Percentiles rank a stretch among this genome's conserved stretches.
Conservation (phyloP, 2,329 filamentous ascomycete genomes). For the Neonectria coccinea region DNA sequence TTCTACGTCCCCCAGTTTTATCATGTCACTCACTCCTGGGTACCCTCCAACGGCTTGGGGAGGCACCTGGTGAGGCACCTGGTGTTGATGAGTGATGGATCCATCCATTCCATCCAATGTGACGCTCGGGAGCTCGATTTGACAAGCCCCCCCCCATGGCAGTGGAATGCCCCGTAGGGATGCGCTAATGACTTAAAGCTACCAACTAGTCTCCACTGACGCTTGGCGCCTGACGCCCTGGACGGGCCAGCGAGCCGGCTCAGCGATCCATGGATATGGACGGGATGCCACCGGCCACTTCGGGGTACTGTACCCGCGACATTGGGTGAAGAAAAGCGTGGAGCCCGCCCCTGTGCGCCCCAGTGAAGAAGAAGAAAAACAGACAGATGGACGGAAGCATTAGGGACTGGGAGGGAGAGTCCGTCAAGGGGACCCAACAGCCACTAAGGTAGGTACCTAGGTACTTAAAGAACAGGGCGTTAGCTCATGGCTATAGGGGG, state of each 20-base stretch:
- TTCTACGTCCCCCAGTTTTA: background rate
- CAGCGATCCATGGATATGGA: background rate
- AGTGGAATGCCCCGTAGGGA: conserved; percentile 18
- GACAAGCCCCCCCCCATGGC: conserved; percentile 18
- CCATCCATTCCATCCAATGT: background rate
- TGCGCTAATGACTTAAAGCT: conserved; percentile 21
- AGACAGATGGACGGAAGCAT: no score
- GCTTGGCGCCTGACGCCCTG: conserved; percentile 18
- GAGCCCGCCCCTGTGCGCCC: no score
- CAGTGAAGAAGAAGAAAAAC: no score
- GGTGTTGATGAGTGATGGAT: no score
- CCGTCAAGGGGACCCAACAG: background rate
- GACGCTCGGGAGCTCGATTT: conserved; percentile 15
- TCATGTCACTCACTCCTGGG: background rate
- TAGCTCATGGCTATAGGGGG: conserved; percentile 9
- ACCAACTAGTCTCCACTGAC: conserved; percentile 14
- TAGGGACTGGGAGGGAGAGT: no score
- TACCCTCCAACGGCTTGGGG: background rate
- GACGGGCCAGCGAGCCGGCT: conserved; percentile 5
- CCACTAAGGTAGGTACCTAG: no score
- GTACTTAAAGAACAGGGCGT: conserved; percentile 3
- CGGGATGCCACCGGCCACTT: no score
- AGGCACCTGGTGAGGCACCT: no score
- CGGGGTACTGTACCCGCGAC: background rate
- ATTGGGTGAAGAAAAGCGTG: no score